A percentile compares a stretch with the other conserved stretches of the same genome.
phyloP scores from a whole-genome alignment of 2,329 filamentous ascomycete genomes.

The Nemania bipapillata region DNA sequence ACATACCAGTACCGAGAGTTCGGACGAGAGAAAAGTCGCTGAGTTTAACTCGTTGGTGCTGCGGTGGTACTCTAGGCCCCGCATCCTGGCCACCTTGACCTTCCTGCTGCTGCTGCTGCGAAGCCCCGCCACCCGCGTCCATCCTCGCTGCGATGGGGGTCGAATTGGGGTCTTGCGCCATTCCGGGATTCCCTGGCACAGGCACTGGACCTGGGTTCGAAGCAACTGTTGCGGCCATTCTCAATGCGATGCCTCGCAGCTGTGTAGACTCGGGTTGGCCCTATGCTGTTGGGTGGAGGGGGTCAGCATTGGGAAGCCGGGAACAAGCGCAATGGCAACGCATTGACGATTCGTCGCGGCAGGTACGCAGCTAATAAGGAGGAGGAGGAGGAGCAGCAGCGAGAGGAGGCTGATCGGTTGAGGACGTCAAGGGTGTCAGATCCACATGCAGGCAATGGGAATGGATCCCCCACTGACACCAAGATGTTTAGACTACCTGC shows the following conservation, averaged over 20 bases:
- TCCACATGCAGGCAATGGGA: conserved; percentile 35
- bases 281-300: conserved; percentile 29
- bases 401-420: conserved; percentile 33
- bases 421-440: conserved; percentile 31
- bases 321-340: conserved; percentile 28
- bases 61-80: conserved; percentile 47
- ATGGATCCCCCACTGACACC: conserved; percentile 6
- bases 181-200: no score
- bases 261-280: conserved; percentile 25
- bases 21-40: conserved; percentile 78
- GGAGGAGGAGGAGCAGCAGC: neutral
- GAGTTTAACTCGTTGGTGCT: conserved; percentile 54
- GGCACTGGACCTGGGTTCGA: conserved; percentile 42
- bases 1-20: conserved; percentile 77
- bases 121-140: conserved; percentile 37
- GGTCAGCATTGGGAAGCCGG: conserved; percentile 37
- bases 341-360: conserved; percentile 28
- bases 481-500: conserved; percentile 9
- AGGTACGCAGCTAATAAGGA: conserved; percentile 17
- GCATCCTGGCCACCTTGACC: conserved; percentile 38
- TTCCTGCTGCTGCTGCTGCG: conserved; percentile 36
- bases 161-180: conserved; percentile 43
- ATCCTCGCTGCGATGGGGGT: conserved; percentile 39
- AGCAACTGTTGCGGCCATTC: conserved; percentile 52
- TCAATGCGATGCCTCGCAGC: conserved; percentile 32